Evolutionary conservation across 1,284 basidiomycete genomes (phyloP), one percentile per base, ranked within the genome.

Genomic region (Ceratobasidium sp.): DNA sequence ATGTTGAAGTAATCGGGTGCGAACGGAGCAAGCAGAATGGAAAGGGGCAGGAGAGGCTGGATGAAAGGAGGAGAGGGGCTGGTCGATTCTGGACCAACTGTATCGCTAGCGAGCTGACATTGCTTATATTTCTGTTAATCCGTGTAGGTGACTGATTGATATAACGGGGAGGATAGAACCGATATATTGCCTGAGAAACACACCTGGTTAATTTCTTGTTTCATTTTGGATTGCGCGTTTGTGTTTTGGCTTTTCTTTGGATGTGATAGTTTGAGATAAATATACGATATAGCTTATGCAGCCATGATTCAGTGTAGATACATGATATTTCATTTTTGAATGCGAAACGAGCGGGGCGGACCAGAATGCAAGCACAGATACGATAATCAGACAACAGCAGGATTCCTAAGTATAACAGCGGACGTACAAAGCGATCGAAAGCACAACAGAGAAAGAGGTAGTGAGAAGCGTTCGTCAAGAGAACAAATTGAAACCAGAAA

Each of bases 61-160:
- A 38, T 5, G 4, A 26, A 16, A 61, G 30, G 23, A 43, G 44
- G 50, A 58, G 62, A 52, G 49, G 63, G 58, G 57, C 21, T 44
- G 62, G 35, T 57, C 21, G 50, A 41, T 69, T 66, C 30, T 47
- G 49, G 30, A 49, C 26, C 13, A 55, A 69, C 64, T 69, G 64
- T 69, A 69, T 69, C 52, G 64, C 38, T 69, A 69, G 64, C 64
- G 44, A 55, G 64, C 50, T 57, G 44, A 57, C 50, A 21, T 23
- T 38, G 35, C 35, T 38, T 57, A 50, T 38, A 69, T 66, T 57
- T 59, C n/a, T 69, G 38, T 57, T 69, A 44, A 69, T 69, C 3
- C 50, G 52, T 23, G 64, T 30, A 69, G 64, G 64, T 69, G 64
- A 57, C 46, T 69, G 26, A 57, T 46, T 26, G 26, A 41, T 38